Conservation (phyloP, 805 yeast genomes). For the Sporopachydermia quercuum region DNA sequence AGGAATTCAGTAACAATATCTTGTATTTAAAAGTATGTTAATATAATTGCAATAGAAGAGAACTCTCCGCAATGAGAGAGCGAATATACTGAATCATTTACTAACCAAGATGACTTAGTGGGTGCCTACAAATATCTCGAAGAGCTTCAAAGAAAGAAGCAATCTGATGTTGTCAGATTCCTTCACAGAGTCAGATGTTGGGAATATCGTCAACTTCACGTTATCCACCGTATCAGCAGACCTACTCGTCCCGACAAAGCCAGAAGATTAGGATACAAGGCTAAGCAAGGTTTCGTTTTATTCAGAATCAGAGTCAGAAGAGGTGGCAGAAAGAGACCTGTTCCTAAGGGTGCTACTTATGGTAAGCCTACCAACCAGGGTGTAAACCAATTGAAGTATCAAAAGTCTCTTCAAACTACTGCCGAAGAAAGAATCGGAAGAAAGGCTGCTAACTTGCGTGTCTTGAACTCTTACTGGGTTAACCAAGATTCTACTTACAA, state of each 20-base stretch:
- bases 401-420: constrained; percentile 92
- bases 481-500: constrained; percentile 99
- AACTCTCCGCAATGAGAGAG: background rate
- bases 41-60: background rate
- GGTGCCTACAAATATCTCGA: constrained; percentile 99
- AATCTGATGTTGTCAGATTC: constrained; percentile 98
- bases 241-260: constrained; percentile 99
- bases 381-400: constrained; percentile 98
- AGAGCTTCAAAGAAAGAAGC: constrained; percentile 99
- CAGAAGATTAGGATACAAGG: constrained; percentile 99
- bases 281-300: constrained; percentile 98
- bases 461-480: constrained; percentile 98
- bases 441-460: constrained; percentile 97
- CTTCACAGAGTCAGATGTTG: constrained; percentile 99
- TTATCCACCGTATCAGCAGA: constrained; percentile 96
- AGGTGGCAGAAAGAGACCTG: constrained; percentile 99
- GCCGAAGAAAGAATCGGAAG: constrained; percentile 99
- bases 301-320: constrained; percentile 99
- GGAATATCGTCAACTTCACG: constrained; percentile 99
- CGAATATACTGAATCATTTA: background rate
- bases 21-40: too few relatives aligned
- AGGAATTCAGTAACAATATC: too few relatives aligned
- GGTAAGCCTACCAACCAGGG: constrained; percentile 99
- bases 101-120: constrained; percentile 36
- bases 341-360: constrained; percentile 99